Evolutionary conservation across 495 filamentous ascomycete species (phyloP).

Genomic region (Rusavskia elegans): DNA sequence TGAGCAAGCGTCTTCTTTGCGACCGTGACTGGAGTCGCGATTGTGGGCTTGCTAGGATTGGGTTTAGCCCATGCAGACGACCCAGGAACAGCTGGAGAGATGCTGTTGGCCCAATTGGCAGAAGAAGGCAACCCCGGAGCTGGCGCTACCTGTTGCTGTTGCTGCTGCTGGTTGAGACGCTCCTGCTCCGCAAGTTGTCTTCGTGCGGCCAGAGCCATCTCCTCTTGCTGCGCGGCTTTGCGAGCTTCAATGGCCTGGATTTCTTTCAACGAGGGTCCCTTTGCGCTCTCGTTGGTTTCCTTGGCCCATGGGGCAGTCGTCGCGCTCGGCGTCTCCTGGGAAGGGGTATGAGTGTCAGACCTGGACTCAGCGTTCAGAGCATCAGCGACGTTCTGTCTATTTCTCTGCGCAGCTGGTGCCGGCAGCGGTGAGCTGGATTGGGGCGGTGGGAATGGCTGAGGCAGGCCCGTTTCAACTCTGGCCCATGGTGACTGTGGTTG

Average conservation of each 20-base stretch:
- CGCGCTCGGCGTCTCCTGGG: conserved; percentile 39
- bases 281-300: conserved; percentile 50
- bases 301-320: conserved; percentile 91
- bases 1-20: conserved; percentile 79
- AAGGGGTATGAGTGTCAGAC: conserved; percentile 60
- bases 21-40: conserved; percentile 26
- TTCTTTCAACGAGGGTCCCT: conserved; percentile 86
- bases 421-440: conserved; percentile 65
- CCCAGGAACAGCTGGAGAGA: conserved; percentile 44
- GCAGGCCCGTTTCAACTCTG: conserved; percentile 45
- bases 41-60: conserved; percentile 39
- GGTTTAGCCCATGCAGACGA: conserved; percentile 49
- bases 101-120: conserved; percentile 75
- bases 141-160: conserved; percentile 33
- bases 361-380: conserved; percentile 54
- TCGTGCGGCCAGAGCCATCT: conserved; percentile 63
- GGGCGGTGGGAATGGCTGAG: conserved; percentile 62
- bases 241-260: conserved; percentile 92
- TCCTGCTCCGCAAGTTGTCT: conserved; percentile 68
- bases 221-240: conserved; percentile 83
- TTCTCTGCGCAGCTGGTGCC: conserved; percentile 73
- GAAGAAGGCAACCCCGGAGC: conserved; percentile 71
- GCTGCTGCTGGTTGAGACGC: conserved; percentile 46
- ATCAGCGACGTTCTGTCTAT: conserved; percentile 68
- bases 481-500: conserved; percentile 43